phyloP scores from a whole-genome alignment of 345 rosid genomes.

The Bretschneidera sinensis region DNA sequence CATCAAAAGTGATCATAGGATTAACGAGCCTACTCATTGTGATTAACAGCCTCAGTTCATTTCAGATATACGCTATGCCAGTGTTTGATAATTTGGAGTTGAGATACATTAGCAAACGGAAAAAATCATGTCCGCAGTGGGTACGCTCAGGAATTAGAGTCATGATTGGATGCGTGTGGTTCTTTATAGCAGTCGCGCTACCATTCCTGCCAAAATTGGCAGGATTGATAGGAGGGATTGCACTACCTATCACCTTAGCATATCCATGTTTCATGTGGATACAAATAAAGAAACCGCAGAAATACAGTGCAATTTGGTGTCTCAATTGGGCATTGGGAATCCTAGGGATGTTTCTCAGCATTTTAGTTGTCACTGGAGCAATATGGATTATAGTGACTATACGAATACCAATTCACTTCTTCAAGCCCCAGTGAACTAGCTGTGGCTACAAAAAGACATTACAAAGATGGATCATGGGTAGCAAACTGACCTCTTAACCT shows the following conservation, averaged over 20 bases:
- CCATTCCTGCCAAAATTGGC: constrained; percentile 59
- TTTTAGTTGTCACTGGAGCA: constrained; percentile 33
- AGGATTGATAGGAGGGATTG: constrained; percentile 51
- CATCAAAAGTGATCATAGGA: constrained; percentile 32
- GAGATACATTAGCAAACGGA: constrained; percentile 36
- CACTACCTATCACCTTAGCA: constrained; percentile 46
- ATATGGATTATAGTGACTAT: constrained; percentile 41
- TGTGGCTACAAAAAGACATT: too few species aligned
- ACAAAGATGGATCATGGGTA: too few species aligned
- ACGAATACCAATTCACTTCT: constrained; percentile 47
- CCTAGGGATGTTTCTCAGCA: constrained; percentile 39
- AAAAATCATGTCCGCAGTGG: constrained; percentile 51
- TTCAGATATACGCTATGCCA: constrained; percentile 64
- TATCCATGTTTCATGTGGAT: constrained; percentile 63
- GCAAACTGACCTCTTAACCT: background rate
- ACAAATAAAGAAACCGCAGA: constrained; percentile 35
- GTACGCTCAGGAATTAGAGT: constrained; percentile 34
- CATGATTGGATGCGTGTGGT: constrained; percentile 41
- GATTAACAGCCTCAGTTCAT: constrained; percentile 46
- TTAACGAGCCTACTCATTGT: constrained; percentile 44
- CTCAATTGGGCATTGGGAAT: constrained; percentile 37
- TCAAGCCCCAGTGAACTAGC: constrained; percentile 31
- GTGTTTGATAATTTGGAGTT: constrained; percentile 53
- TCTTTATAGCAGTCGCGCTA: constrained; percentile 46
- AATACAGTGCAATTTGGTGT: constrained; percentile 27